phyloP scores from a whole-genome alignment of 148 eudicot genomes.

The Talinum fruticosum region DNA sequence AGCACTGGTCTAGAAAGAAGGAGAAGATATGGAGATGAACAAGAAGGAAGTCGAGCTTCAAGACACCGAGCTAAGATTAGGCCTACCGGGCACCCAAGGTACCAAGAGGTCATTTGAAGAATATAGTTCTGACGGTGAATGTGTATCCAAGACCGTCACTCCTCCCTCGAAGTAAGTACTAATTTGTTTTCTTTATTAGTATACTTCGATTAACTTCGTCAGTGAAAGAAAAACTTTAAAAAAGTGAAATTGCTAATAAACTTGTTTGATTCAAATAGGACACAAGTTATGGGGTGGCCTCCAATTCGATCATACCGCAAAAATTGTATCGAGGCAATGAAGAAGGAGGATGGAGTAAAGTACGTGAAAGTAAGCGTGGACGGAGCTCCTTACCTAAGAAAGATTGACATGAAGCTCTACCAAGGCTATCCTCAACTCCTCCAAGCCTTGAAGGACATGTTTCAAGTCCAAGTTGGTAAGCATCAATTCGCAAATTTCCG shows the following conservation, averaged over 20 bases:
- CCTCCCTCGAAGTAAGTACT: constrained; percentile 37
- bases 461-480: constrained; percentile 35
- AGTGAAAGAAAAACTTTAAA: neutral
- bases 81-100: constrained; percentile 27
- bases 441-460: constrained; percentile 31
- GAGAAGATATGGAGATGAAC: constrained; percentile 27
- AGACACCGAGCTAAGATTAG: constrained; percentile 38
- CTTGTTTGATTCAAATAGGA: constrained; percentile 11
- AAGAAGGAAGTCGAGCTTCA: constrained; percentile 29
- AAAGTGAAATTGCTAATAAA: neutral
- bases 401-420: constrained; percentile 34
- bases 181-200: neutral
- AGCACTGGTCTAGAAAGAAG: neutral
- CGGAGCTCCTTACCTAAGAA: constrained; percentile 41
- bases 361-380: constrained; percentile 43
- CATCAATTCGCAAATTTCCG: neutral
- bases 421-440: constrained; percentile 26
- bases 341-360: constrained; percentile 27
- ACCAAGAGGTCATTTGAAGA: constrained; percentile 30
- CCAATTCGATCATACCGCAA: constrained; percentile 37
- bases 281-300: constrained; percentile 41
- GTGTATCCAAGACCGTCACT: neutral
- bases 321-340: constrained; percentile 28
- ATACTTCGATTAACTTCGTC: neutral
- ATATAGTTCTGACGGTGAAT: constrained; percentile 21